Base-by-base conservation (phyloP, 306 rosid genomes). In the Mimosa bimucronata region DNA sequence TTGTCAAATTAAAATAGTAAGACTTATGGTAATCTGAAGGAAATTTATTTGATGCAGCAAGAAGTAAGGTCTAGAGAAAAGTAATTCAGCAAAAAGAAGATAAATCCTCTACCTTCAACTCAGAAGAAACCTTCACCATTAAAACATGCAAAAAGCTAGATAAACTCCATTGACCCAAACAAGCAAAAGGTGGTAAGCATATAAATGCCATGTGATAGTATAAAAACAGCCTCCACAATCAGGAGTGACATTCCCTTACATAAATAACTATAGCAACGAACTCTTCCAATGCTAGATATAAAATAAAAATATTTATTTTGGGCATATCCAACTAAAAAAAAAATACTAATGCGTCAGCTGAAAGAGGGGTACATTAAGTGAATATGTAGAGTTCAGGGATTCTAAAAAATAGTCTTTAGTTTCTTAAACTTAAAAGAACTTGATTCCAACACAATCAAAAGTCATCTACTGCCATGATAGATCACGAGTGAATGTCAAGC, bases 1-100 rank as follows among this genome's bases (percentile, higher is more conserved):
- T 74, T 83, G 89, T 73, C 66, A 79, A 80, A 79, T 76, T 70
- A 84, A 34, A 82, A 21, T 74, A 66, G 67, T 75, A 81, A 86
- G 77, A 73, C 61, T 74, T 71, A 38, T 80, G 37, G 61, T 78
- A 78, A 28, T 53, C 21, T 78, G 31, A 38, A 67, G 58, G 46
- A 61, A 72, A 79, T 29, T 37, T 37, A 80, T n/a, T 60, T 1
- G 34, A 50, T 77, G 58, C 31, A 83, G n/a, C 40, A n/a, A 41
- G 62, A 83, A 77, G 66, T 19, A 23, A 23, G 66, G 19, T 58
- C 40, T 38, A 31, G 25, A 70, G 31, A 41, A 52, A 73, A 52
- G 52, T 25, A 34, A 80, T 52, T 19, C 79, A 19, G 58, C 45
- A 26, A 75, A 61, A 23, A 1, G 9, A 42, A 41, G 6, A 62